Percentiles rank a stretch among this genome's conserved stretches.
These are phyloP conservation scores for Phytopythium ostracodes DNA, from an alignment of 352 stramenopile species.

Conservation along the genomic window DNA sequence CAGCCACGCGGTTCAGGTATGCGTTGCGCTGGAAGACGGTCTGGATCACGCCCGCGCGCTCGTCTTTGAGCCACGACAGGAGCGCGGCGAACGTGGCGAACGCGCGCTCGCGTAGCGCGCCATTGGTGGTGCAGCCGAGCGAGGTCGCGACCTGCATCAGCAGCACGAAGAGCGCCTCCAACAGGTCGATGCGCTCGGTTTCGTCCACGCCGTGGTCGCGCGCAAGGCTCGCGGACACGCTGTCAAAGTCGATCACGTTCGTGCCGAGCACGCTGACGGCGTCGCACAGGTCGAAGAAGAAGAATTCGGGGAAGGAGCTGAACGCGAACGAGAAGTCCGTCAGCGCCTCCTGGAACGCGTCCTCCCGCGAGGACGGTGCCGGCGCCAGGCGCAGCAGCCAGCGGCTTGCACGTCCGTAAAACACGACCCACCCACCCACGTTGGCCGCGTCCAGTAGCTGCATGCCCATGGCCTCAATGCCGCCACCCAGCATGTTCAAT, in stretches of 20 bases:
- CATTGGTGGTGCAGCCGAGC: conserved; percentile 54
- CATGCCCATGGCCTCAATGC: conserved; percentile 21
- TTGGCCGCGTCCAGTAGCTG: conserved; percentile 30
- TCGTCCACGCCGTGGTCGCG: conserved; percentile 4
- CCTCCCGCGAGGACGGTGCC: conserved; percentile 13
- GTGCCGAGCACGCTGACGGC: conserved; percentile 44
- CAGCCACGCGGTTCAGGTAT: conserved; percentile 30
- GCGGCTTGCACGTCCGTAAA: conserved; percentile 28
- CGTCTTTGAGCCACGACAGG: conserved; percentile 27
- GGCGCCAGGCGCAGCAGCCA: conserved; percentile 24
- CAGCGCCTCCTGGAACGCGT: conserved; percentile 39
- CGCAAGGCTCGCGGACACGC: background rate
- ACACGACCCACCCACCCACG: conserved; percentile 30
- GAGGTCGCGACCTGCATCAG: conserved; percentile 53
- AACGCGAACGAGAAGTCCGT: conserved; percentile 42
- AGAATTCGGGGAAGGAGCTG: conserved; percentile 59
- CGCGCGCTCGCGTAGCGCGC: conserved; percentile 58
- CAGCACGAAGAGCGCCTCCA: conserved; percentile 61
- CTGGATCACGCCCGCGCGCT: conserved; percentile 18
- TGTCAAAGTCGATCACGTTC: conserved; percentile 8
- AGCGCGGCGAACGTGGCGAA: conserved; percentile 47
- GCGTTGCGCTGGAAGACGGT: conserved; percentile 33
- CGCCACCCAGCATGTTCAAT: conserved; percentile 22
- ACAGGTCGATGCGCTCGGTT: conserved; percentile 19
- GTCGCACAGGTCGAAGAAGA: conserved; percentile 70